phyloP scores from a whole-genome alignment of 768 basidiomycete genomes.

The Lyophyllum semitale region DNA sequence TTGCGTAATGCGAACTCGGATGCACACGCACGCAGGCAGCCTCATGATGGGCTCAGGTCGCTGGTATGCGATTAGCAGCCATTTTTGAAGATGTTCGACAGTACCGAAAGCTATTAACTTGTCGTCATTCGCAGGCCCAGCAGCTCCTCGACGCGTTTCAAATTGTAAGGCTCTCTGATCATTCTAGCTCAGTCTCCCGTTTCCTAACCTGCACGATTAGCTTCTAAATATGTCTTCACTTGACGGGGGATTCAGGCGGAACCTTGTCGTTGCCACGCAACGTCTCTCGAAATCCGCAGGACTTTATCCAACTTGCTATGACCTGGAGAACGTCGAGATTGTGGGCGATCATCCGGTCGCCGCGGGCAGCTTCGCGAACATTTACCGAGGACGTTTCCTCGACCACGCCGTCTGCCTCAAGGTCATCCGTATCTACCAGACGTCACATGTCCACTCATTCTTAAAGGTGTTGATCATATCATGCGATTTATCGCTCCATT shows the following conservation, averaged over 20 bases:
- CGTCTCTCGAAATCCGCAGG: background rate
- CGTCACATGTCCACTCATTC: background rate
- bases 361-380: constrained; percentile 2
- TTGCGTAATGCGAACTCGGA: too few relatives aligned
- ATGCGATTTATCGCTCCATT: background rate
- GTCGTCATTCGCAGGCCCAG: background rate
- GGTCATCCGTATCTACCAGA: background rate
- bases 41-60: background rate
- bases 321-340: background rate
- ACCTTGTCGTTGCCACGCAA: background rate
- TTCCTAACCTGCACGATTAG: background rate
- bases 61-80: background rate
- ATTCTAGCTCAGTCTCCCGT: background rate
- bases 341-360: background rate
- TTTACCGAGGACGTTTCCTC: constrained; percentile 1
- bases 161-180: background rate
- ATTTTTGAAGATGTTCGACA: background rate
- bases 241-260: background rate
- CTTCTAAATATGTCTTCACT: background rate
- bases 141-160: background rate
- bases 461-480: background rate
- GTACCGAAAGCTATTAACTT: background rate
- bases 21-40: too few relatives aligned
- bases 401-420: background rate
- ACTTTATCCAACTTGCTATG: constrained; percentile 3